Percentiles rank a stretch among this genome's conserved stretches.
These are phyloP conservation scores for Physaria fendleri DNA, from an alignment of 345 rosid genomes.

Conservation along the genomic window DNA sequence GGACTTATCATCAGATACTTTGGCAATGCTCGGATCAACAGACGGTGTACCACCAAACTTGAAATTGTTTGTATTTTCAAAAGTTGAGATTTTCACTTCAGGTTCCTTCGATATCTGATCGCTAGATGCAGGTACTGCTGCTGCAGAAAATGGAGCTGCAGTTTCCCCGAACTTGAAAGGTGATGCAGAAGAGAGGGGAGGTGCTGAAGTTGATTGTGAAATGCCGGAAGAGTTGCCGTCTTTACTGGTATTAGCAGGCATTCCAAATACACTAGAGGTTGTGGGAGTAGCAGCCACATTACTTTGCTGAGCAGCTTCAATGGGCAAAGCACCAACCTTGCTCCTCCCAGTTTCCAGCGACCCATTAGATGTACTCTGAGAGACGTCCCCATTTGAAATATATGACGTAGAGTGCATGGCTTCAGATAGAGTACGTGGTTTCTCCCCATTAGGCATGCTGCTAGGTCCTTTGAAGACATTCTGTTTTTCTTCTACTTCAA, in stretches of 20 bases:
- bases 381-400: constrained; percentile 31
- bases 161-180: constrained; percentile 43
- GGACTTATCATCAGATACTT: constrained; percentile 18
- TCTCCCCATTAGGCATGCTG: constrained; percentile 33
- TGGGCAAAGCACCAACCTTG: constrained; percentile 27
- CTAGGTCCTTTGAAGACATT: constrained; percentile 21
- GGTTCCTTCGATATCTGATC: constrained; percentile 34
- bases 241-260: constrained; percentile 12
- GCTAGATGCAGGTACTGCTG: constrained; percentile 28
- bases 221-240: constrained; percentile 21
- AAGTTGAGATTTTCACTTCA: constrained; percentile 30
- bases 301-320: constrained; percentile 33
- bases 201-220: constrained; percentile 31
- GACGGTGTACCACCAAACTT: constrained; percentile 38
- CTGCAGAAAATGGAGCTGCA: constrained; percentile 29
- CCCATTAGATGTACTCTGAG: constrained; percentile 30
- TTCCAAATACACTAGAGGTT: constrained; percentile 20
- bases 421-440: constrained; percentile 33
- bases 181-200: constrained; percentile 32
- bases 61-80: constrained; percentile 27
- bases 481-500: constrained; percentile 35
- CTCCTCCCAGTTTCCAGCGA: constrained; percentile 34
- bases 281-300: constrained; percentile 8
- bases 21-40: constrained; percentile 33
- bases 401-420: constrained; percentile 23